phyloP scores from a whole-genome alignment of 2,329 filamentous ascomycete genomes.

The Myotisia sp. region DNA sequence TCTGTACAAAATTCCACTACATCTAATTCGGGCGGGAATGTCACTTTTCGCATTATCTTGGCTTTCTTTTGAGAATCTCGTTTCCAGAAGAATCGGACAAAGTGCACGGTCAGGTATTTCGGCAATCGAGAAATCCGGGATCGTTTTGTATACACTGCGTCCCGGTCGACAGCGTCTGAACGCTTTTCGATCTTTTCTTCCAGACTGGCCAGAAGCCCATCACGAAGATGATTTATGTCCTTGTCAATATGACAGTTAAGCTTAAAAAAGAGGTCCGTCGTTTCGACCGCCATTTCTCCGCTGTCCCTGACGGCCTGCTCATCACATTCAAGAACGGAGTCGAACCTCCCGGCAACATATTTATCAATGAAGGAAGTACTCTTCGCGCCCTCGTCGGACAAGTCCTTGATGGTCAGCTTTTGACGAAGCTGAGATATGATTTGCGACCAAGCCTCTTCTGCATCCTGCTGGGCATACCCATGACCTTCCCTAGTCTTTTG shows the following conservation, averaged over 20 bases:
- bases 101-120: constrained; percentile 92
- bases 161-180: constrained; percentile 60
- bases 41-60: constrained; percentile 98
- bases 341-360: constrained; percentile 74
- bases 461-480: constrained; percentile 94
- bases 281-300: constrained; percentile 54
- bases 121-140: constrained; percentile 82
- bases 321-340: constrained; percentile 66
- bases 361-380: constrained; percentile 69
- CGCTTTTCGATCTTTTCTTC: constrained; percentile 84
- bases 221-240: constrained; percentile 75
- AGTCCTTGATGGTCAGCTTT: constrained; percentile 54
- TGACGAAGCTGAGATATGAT: constrained; percentile 71
- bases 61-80: constrained; percentile 92
- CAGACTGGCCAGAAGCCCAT: constrained; percentile 70
- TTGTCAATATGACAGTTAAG: constrained; percentile 89
- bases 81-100: constrained; percentile 98
- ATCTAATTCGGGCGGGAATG: constrained; percentile 86
- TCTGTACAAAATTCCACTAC: constrained; percentile 92
- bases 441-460: constrained; percentile 95
- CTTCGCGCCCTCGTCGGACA: constrained; percentile 25
- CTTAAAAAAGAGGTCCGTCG: constrained; percentile 70
- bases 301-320: constrained; percentile 61
- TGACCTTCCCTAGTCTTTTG: constrained; percentile 69
- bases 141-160: constrained; percentile 76